These are phyloP conservation scores for Amylocarpus encephaloides DNA, from an alignment of 2,329 filamentous ascomycete species.

Conservation along the genomic window DNA sequence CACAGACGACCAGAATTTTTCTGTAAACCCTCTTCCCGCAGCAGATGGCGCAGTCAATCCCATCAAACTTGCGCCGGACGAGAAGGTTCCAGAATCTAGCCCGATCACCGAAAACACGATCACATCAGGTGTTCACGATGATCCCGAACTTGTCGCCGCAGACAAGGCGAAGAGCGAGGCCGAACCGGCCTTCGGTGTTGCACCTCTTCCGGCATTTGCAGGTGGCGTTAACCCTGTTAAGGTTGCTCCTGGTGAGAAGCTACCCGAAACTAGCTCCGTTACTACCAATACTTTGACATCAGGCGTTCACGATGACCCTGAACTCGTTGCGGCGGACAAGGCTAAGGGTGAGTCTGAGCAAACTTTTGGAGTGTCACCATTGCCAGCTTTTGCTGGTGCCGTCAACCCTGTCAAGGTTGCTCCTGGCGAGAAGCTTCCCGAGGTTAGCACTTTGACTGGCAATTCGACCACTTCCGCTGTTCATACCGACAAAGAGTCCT, in stretches of 20 bases:
- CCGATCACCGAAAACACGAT: conserved; percentile 60
- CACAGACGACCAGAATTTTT: conserved; percentile 37
- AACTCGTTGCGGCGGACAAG: conserved; percentile 56
- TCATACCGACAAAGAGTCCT: conserved; percentile 75
- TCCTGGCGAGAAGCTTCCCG: conserved; percentile 76
- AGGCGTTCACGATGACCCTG: conserved; percentile 73
- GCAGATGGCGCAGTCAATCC: conserved; percentile 68
- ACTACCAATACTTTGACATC: conserved; percentile 62
- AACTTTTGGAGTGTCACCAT: conserved; percentile 51
- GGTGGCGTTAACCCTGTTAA: conserved; percentile 72
- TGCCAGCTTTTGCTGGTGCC: conserved; percentile 55
- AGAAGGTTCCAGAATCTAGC: conserved; percentile 66
- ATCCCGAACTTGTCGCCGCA: conserved; percentile 68
- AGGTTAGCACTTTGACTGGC: conserved; percentile 53
- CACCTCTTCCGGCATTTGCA: conserved; percentile 55
- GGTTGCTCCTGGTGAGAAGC: conserved; percentile 71
- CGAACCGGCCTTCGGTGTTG: conserved; percentile 47
- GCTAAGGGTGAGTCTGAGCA: conserved; percentile 35
- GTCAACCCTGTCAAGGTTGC: conserved; percentile 76
- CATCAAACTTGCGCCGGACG: conserved; percentile 70
- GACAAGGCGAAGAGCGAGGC: conserved; percentile 28
- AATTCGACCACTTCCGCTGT: conserved; percentile 68
- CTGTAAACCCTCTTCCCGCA: conserved; percentile 57
- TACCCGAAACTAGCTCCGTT: conserved; percentile 61
- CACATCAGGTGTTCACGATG: conserved; percentile 68